phyloP scores from a whole-genome alignment of 2,329 filamentous ascomycete genomes.

The Colletotrichum theobromicola region DNA sequence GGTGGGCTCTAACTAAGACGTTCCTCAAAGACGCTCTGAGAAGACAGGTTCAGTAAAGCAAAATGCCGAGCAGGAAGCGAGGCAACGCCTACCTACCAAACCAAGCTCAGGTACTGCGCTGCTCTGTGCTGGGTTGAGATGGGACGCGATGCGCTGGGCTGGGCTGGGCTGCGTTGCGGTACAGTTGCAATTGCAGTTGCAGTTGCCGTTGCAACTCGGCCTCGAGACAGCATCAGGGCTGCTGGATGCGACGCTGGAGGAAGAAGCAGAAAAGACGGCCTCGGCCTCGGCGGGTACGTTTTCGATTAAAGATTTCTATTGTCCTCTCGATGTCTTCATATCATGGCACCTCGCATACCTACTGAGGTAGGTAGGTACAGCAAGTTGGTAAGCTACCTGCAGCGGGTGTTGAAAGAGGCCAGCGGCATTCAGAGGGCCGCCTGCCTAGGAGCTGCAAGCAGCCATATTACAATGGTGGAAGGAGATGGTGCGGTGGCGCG shows the following conservation, averaged over 20 bases:
- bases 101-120: background rate
- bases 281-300: too few relatives aligned
- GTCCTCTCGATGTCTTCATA: too few relatives aligned
- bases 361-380: too few relatives aligned
- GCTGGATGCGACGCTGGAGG: background rate
- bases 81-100: background rate
- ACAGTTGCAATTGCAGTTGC: background rate
- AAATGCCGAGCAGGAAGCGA: background rate
- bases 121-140: background rate
- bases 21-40: background rate
- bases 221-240: background rate
- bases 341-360: too few relatives aligned
- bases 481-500: background rate
- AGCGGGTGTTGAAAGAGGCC: background rate
- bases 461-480: background rate
- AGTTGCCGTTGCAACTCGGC: background rate
- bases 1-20: background rate
- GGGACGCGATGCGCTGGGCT: background rate
- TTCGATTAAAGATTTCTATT: too few relatives aligned
- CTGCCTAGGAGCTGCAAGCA: background rate
- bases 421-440: background rate
- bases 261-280: background rate
- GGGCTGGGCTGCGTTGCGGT: background rate
- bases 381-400: too few relatives aligned
- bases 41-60: background rate